Evolutionary conservation across 805 yeast genomes (phyloP), one percentile per base, ranked within the genome.

Genomic region (Clavispora vitiphila): DNA sequence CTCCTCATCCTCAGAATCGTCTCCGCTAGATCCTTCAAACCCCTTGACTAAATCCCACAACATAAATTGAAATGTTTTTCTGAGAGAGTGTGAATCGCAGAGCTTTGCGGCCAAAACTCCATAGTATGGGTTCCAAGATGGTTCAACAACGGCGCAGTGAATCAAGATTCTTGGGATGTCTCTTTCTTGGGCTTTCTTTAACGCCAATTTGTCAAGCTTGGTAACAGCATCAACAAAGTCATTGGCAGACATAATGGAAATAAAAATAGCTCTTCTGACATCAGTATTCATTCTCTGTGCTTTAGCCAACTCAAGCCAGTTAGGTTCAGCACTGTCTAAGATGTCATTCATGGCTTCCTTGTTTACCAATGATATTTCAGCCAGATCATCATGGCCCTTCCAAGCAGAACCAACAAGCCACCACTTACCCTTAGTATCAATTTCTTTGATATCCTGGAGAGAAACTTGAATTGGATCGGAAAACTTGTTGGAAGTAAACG

Each of bases 371-470:
- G 44, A 53, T 3, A 44, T 48, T n/a, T 40, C 38, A 34, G 31
- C 20, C 25, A 40, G 44, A 11, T 39, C 48, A 34, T 64, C 71
- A 41, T 69, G 65, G 3, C 96, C 96, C 55, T 80, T 86, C 96
- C 97, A 93, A 0, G 99, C 96, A 1, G 98, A 86, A 38, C 99
- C 99, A 23, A 93, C 91, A 24, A 93, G 71, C 99, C 99, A 93
- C 99, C 99, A 93, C 63, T 91, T 93, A 43, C 99, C 99, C 49
- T 80, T 79, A 1, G 83, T 77, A 11, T 83, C 86, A 19, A 87
- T 74, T 46, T 77, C 79, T 37, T 77, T 79, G 43, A 93, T 88
- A 65, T 93, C 99, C 35, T 79, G 81, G 16, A 91, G 67, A 3
- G 86, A 68, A 0, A 93, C 98, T 50, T 86, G 88, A 20, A 93